These are phyloP conservation scores for Apiotrichum laibachii DNA, from an alignment of 1,284 basidiomycete genomes.

Conservation along the genomic window DNA sequence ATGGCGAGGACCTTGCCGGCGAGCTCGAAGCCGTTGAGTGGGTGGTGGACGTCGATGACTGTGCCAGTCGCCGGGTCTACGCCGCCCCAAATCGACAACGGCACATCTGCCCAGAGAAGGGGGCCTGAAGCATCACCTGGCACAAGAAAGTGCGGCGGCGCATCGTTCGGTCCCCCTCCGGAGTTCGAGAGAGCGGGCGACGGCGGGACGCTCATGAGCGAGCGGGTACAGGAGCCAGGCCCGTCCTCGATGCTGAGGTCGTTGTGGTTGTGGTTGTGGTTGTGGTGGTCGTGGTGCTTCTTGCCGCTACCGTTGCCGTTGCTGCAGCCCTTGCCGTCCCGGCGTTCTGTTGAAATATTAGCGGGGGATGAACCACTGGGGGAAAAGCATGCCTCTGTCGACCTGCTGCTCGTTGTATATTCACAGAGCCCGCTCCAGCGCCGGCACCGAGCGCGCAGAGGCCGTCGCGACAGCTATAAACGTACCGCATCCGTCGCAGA, in stretches of 20 bases:
- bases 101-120: constrained; percentile 4
- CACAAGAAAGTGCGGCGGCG: constrained; percentile 7
- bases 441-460: neutral
- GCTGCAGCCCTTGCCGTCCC: neutral
- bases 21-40: constrained; percentile 1
- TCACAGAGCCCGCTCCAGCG: neutral
- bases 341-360: neutral
- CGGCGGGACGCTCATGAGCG: neutral
- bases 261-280: neutral
- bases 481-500: constrained; percentile 6
- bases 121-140: constrained; percentile 11
- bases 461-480: neutral
- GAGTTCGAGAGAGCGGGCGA: neutral
- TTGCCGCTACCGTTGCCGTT: constrained; percentile 2
- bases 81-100: constrained; percentile 15
- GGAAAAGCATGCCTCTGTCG: neutral
- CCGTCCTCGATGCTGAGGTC: neutral
- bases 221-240: neutral
- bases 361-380: neutral
- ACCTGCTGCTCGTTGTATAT: neutral
- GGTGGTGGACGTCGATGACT: constrained; percentile 16
- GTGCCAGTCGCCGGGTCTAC: constrained; percentile 2
- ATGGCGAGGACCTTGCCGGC: constrained; percentile 10
- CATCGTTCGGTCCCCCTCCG: neutral
- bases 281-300: neutral